Evolutionary conservation across 73 alveolate species (phyloP), one percentile per base, ranked within the genome.

Genomic region (Paramecium caudatum): DNA sequence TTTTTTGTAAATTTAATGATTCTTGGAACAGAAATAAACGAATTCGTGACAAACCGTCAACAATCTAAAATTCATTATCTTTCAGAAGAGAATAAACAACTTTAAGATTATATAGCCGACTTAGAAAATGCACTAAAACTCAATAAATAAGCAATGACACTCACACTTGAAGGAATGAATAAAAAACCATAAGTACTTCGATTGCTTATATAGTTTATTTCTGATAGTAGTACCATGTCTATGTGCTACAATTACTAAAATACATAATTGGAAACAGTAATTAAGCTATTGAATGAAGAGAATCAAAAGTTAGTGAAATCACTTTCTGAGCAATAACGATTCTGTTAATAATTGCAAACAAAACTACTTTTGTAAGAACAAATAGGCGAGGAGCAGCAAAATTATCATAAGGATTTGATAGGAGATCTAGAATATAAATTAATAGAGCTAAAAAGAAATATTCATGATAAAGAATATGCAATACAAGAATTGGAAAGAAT

Each of bases 401-500:
- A 69, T 16, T 62, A 61, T 61, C 41, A 61, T 25, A 85, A 61
- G 39, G 92, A 85, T 85, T 33, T 85, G 8, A 85, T 85, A 25
- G 82, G 21, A 7, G 93, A 86, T 30, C 36, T 86, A 37, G 93
- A 86, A 86, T 47, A 86, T 62, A 86, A 86, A 55, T 62, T 63
- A 43, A 43, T 63, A 21, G 93, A 86, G 13, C 19, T 86, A 36
- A 86, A 78, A 25, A 61, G 90, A 25, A 86, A 43, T 17, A 86
- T 86, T 63, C 82, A 86, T 63, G 90, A 86, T 86, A 86, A 86
- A 9, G 90, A 86, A 65, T 85, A 85, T 62, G 92, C 88, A 1
- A 85, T 85, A 17, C 50, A 85, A 13, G 88, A 85, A 12, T 62
- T 85, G 16, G 92, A 85, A 33, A 55, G 82, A 25, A 62, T 85